These are phyloP conservation scores for Claviceps sorghi DNA, from an alignment of 2,329 filamentous ascomycete species.

Conservation along the genomic window DNA sequence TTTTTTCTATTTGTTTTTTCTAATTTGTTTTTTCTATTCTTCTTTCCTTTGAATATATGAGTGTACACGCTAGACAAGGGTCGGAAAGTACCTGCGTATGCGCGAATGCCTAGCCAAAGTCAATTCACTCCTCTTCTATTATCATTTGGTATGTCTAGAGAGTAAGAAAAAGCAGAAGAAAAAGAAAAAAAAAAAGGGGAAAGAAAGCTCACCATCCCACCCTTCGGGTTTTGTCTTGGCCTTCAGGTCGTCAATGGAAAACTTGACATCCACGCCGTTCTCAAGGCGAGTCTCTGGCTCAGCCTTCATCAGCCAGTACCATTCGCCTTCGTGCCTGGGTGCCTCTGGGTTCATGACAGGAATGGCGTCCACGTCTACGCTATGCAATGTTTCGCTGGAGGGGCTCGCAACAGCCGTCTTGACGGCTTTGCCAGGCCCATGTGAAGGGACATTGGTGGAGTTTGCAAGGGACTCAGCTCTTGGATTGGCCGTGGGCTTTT, in stretches of 20 bases:
- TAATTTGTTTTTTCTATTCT: too few relatives aligned
- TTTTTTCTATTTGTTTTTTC: too few relatives aligned
- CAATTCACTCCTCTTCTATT: neutral
- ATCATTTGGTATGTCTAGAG: neutral
- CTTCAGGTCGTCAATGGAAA: conserved; percentile 82
- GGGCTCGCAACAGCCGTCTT: neutral
- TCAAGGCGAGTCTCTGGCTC: conserved; percentile 79
- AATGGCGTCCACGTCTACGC: conserved; percentile 17
- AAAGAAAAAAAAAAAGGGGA: conserved; percentile 9
- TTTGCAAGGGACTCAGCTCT: neutral
- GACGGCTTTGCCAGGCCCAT: neutral
- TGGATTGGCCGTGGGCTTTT: neutral
- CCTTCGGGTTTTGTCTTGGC: conserved; percentile 62
- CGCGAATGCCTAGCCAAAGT: conserved; percentile 26
- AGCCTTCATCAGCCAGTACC: conserved; percentile 73
- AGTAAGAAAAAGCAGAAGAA: neutral
- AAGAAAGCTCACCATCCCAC: conserved; percentile 61
- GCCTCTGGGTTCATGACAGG: conserved; percentile 24
- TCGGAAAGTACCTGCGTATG: conserved; percentile 28
- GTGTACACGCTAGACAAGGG: too few relatives aligned
- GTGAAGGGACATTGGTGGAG: neutral
- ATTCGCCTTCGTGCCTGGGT: conserved; percentile 25
- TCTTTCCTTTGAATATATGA: too few relatives aligned
- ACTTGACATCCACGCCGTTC: conserved; percentile 77
- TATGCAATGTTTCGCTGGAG: neutral